These are phyloP conservation scores for Tuber aestivum DNA, from an alignment of 495 filamentous ascomycete genomes.

Conservation along the genomic window DNA sequence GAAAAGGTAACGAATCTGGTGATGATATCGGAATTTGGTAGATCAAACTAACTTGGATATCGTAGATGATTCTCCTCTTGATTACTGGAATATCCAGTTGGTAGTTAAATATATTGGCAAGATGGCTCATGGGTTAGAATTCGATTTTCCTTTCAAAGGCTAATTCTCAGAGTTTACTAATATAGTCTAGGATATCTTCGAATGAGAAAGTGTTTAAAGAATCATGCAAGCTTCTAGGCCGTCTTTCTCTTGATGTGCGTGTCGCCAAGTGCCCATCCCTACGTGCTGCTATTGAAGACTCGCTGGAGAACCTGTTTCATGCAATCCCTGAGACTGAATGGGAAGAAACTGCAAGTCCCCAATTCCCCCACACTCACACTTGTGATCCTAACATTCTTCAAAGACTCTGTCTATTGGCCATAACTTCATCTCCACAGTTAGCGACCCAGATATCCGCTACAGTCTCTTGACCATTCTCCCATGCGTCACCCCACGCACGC, in stretches of 20 bases:
- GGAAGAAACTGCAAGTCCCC: conserved; percentile 32
- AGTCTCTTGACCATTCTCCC: conserved; percentile 58
- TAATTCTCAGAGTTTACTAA: background rate
- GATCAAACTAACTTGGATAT: background rate
- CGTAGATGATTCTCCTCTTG: background rate
- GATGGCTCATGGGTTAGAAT: conserved; percentile 21
- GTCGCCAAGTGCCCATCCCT: conserved; percentile 47
- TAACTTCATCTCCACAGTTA: conserved; percentile 51
- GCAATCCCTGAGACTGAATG: conserved; percentile 41
- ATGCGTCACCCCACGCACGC: conserved; percentile 50
- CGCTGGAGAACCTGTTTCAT: conserved; percentile 47
- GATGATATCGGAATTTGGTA: background rate
- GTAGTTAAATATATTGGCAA: conserved; percentile 20
- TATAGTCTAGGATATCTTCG: conserved; percentile 18
- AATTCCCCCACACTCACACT: background rate
- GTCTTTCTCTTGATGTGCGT: conserved; percentile 56
- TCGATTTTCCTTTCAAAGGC: background rate
- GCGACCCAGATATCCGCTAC: conserved; percentile 52
- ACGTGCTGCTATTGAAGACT: conserved; percentile 48
- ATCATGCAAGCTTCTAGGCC: conserved; percentile 48
- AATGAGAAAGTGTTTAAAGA: conserved; percentile 11
- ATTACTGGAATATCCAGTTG: conserved; percentile 33
- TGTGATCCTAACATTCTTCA: conserved; percentile 28
- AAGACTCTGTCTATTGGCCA: conserved; percentile 54
- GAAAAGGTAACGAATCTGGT: conserved; percentile 3